Evolutionary conservation across 805 yeast species (phyloP).

Genomic region (Candida nanaspora): DNA sequence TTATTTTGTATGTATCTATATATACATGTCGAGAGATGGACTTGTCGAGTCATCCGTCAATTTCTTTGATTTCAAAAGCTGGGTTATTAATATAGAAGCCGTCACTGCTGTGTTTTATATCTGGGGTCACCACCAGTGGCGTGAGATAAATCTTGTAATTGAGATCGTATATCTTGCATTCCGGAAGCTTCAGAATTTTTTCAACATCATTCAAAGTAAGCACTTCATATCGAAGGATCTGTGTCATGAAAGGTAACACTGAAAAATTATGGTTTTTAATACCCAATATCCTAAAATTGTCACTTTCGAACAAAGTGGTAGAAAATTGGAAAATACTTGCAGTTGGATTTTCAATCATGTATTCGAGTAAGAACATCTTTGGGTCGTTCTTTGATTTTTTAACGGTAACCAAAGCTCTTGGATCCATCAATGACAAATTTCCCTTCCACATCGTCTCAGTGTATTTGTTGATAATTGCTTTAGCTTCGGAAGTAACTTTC

Average conservation of each 20-base stretch:
- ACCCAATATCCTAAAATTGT: constrained; percentile 15
- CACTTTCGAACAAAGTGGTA: constrained; percentile 17
- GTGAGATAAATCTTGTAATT: constrained; percentile 60
- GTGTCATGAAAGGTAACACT: constrained; percentile 57
- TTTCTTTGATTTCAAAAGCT: too few relatives aligned
- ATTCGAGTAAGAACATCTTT: constrained; percentile 29
- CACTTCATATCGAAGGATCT: constrained; percentile 30
- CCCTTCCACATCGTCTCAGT: constrained; percentile 40
- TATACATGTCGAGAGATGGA: too few relatives aligned
- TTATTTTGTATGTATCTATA: too few relatives aligned
- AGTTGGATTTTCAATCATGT: constrained; percentile 69
- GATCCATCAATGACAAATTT: constrained; percentile 58
- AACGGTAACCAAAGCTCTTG: constrained; percentile 50
- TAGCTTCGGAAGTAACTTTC: neutral
- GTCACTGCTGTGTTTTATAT: constrained; percentile 19
- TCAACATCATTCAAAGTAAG: constrained; percentile 9
- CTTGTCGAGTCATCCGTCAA: too few relatives aligned
- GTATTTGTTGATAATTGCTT: constrained; percentile 18
- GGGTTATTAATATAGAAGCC: constrained; percentile 21
- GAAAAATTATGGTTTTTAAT: constrained; percentile 33
- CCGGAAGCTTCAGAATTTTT: constrained; percentile 43
- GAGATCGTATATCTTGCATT: constrained; percentile 58
- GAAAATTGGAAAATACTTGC: constrained; percentile 56
- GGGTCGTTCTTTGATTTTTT: constrained; percentile 10
- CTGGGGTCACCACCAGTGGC: constrained; percentile 33